A percentile compares a stretch with the other conserved stretches of the same genome.
Conservation (phyloP, 2,329 filamentous ascomycete genomes). For the Orbilia oligospora region DNA sequence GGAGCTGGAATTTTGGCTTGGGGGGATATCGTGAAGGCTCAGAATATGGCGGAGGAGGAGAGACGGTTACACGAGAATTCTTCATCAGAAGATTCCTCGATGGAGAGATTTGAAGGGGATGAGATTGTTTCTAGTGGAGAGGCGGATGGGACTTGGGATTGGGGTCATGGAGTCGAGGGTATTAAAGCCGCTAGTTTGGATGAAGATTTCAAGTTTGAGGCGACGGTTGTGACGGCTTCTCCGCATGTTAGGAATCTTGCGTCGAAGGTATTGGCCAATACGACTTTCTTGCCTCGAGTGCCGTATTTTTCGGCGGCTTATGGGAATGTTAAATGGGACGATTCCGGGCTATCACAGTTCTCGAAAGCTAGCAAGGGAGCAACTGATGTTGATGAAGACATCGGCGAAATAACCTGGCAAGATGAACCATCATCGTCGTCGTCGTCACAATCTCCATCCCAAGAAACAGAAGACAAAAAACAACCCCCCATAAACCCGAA, state of each 20-base stretch:
- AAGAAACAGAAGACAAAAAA: slow-evolving; percentile 67
- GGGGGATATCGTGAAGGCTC: slow-evolving; percentile 82
- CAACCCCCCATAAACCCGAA: slow-evolving; percentile 73
- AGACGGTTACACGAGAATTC: slow-evolving; percentile 67
- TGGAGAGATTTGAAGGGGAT: background rate
- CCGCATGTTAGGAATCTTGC: slow-evolving; percentile 81
- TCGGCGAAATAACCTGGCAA: slow-evolving; percentile 59
- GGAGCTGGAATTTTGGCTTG: slow-evolving; percentile 82
- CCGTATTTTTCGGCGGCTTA: slow-evolving; percentile 70
- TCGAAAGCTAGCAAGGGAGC: background rate
- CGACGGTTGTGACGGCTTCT: slow-evolving; percentile 84
- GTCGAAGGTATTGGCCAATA: slow-evolving; percentile 84
- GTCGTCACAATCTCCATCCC: background rate
- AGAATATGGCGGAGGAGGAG: slow-evolving; percentile 80
- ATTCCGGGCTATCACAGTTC: background rate
- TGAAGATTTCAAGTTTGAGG: slow-evolving; percentile 69
- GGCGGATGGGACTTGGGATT: slow-evolving; percentile 70
- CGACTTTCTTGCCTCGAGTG: slow-evolving; percentile 90
- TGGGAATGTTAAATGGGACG: slow-evolving; percentile 36
- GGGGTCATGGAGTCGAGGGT: slow-evolving; percentile 55
- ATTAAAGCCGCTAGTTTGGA: slow-evolving; percentile 34
- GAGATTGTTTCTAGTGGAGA: slow-evolving; percentile 61
- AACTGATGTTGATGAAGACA: slow-evolving; percentile 16
- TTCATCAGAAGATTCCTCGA: background rate
- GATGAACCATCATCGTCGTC: background rate